Evolutionary conservation across 2,329 filamentous ascomycete species (phyloP).

Genomic region (Lomentospora prolificans): DNA sequence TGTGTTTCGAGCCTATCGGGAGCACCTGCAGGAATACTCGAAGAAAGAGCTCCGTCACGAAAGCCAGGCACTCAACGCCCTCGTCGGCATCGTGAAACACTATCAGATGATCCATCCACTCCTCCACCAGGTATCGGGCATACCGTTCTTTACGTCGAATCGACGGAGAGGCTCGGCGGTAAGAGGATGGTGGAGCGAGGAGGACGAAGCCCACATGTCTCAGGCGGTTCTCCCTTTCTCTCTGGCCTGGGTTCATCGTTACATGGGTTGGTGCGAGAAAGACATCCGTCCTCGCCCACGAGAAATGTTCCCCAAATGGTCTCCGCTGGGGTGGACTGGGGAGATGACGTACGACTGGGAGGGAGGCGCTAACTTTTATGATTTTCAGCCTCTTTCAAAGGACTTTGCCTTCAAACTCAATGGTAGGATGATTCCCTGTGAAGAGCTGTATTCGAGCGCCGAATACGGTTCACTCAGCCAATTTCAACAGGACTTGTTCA

Average conservation of each 20-base stretch:
- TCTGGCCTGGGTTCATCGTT: conserved; percentile 3
- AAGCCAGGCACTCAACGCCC: conserved; percentile 1
- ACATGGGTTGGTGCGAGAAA: background rate
- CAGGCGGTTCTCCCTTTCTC: background rate
- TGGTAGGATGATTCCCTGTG: background rate
- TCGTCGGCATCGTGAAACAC: conserved; percentile 4
- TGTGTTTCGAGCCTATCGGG: background rate
- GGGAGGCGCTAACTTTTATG: background rate
- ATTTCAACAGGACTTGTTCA: conserved; percentile 2
- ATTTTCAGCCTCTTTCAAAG: background rate
- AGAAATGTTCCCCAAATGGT: background rate
- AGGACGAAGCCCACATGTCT: background rate
- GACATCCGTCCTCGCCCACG: background rate
- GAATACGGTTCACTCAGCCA: background rate
- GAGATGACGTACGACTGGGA: conserved; percentile 4
- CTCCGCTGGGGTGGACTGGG: background rate
- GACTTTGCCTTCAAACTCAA: background rate
- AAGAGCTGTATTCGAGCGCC: background rate
- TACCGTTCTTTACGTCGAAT: background rate
- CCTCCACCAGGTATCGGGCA: conserved; percentile 1
- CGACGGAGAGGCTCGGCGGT: background rate
- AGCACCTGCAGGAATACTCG: background rate
- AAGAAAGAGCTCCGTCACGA: background rate
- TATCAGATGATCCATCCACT: background rate
- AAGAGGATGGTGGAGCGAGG: background rate